Conservation (phyloP, 352 stramenopile species). For the Phytophthora tentaculata region DNA sequence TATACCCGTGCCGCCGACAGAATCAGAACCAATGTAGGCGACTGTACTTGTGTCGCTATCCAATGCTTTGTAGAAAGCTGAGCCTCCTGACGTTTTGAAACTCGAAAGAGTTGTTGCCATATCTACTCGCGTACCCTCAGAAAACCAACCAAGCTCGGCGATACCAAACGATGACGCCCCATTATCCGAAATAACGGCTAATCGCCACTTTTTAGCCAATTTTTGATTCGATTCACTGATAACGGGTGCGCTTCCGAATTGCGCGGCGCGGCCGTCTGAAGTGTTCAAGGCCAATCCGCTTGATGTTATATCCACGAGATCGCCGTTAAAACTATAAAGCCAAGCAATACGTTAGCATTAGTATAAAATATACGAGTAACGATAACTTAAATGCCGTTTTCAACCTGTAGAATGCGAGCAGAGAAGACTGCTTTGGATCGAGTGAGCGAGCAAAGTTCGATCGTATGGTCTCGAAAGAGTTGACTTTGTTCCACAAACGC, state of each 20-base stretch:
- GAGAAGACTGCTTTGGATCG: neutral
- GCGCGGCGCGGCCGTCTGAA: neutral
- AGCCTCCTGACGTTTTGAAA: slow-evolving; percentile 29
- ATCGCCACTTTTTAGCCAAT: slow-evolving; percentile 22
- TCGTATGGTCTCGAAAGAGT: slow-evolving; percentile 8
- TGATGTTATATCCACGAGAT: slow-evolving; percentile 18
- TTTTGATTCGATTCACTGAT: slow-evolving; percentile 22
- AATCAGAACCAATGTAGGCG: slow-evolving; percentile 16
- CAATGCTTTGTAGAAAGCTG: slow-evolving; percentile 20
- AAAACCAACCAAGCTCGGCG: slow-evolving; percentile 42
- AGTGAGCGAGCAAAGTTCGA: slow-evolving; percentile 17
- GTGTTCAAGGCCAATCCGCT: slow-evolving; percentile 1
- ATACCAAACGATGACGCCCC: slow-evolving; percentile 29
- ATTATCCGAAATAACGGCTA: slow-evolving; percentile 29
- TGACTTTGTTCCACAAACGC: slow-evolving; percentile 23
- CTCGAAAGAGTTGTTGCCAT: slow-evolving; percentile 7
- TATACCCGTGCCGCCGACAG: slow-evolving; percentile 10
- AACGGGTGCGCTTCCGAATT: slow-evolving; percentile 8
- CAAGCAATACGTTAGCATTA: neutral
- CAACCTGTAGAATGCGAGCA: slow-evolving; percentile 36
- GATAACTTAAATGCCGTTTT: neutral
- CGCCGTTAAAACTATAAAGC: slow-evolving; percentile 23
- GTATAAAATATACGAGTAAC: too few relatives aligned
- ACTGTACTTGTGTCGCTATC: slow-evolving; percentile 38
- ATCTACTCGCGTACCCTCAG: slow-evolving; percentile 22